A percentile compares a stretch with the other conserved stretches of the same genome.
Evolutionary conservation across 257 asterid species (phyloP).

Genomic region (Ligustrum vulgare): DNA sequence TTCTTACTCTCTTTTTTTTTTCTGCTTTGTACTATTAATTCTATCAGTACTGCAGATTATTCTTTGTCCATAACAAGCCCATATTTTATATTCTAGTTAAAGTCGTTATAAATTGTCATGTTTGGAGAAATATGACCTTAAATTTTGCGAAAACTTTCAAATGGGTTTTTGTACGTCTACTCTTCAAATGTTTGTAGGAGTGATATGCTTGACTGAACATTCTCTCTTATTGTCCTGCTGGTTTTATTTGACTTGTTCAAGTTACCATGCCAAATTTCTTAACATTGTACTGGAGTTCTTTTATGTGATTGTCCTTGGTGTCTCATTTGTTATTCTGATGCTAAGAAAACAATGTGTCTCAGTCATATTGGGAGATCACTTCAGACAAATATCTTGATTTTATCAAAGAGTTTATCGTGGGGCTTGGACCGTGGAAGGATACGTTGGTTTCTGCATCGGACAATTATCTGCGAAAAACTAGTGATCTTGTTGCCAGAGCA

Average conservation of each 20-base stretch:
- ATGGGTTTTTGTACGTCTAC: neutral
- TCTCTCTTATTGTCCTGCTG: neutral
- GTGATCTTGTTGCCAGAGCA: conserved; percentile 86
- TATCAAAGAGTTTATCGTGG: conserved; percentile 81
- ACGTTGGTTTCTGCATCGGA: conserved; percentile 47
- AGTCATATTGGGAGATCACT: conserved; percentile 90
- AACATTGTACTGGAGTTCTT: neutral
- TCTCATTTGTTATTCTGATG: conserved; percentile 6
- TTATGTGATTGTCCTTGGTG: neutral
- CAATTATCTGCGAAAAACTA: conserved; percentile 61
- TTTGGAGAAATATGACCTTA: neutral
- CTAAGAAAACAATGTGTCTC: conserved; percentile 28
- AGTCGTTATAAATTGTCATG: neutral
- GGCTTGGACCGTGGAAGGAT: conserved; percentile 98
- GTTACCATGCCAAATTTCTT: neutral
- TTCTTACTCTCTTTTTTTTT: too few species aligned
- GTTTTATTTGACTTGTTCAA: neutral
- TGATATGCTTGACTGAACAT: neutral
- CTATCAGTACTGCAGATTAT: too few species aligned
- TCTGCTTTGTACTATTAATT: too few species aligned
- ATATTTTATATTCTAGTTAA: neutral
- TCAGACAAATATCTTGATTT: conserved; percentile 78
- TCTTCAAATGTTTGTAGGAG: neutral
- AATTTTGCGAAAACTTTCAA: neutral
- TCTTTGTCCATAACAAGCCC: too few species aligned